phyloP scores from a whole-genome alignment of 176 grass and related monocot species.

The Carex cristatella region DNA sequence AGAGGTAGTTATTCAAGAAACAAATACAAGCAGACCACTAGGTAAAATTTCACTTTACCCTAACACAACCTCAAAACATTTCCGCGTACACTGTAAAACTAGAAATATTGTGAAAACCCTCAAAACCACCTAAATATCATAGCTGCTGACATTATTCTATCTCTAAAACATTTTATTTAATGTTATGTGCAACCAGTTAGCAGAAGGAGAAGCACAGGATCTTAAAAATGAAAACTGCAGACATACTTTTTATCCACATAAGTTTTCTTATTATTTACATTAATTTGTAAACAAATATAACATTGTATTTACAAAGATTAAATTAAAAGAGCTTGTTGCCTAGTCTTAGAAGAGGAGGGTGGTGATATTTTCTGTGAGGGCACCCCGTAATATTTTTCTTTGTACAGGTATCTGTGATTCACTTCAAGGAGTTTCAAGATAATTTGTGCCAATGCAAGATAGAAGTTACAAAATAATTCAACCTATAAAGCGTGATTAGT shows the following conservation, averaged over 20 bases:
- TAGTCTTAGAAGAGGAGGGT: background rate
- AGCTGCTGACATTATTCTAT: background rate
- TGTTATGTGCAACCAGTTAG: background rate
- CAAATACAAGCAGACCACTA: background rate
- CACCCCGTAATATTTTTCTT: background rate
- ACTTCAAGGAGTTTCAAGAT: background rate
- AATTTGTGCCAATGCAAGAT: background rate
- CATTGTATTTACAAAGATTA: background rate
- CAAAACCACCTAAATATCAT: background rate
- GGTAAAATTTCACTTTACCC: constrained; percentile 5
- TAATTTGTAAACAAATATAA: background rate
- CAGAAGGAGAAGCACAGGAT: background rate
- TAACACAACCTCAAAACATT: background rate
- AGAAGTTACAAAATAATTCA: background rate
- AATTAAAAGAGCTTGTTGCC: background rate
- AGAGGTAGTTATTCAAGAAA: background rate
- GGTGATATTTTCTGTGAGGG: background rate
- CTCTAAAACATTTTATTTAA: background rate
- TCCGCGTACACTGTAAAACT: background rate
- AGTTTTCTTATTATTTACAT: background rate
- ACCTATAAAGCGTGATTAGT: constrained; percentile 77
- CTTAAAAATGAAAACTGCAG: background rate
- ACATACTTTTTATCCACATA: background rate
- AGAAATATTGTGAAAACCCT: background rate
- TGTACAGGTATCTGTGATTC: background rate